Conservation (phyloP, 257 asterid species). For the Solanum tarijense region DNA sequence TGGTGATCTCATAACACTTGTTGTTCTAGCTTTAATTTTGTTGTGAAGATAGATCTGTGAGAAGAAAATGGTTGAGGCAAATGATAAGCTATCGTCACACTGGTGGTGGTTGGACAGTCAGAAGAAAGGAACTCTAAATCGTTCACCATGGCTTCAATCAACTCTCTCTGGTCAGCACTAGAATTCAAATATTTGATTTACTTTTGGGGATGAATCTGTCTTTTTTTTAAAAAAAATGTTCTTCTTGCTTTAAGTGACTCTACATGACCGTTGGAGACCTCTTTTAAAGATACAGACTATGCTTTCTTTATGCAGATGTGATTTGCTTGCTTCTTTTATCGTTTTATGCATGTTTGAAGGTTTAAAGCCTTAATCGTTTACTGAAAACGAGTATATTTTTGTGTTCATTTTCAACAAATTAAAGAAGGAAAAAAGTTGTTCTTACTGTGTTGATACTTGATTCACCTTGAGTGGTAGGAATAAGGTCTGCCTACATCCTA, state of each 20-base stretch:
- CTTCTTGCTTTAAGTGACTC: neutral
- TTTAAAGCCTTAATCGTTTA: neutral
- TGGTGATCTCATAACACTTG: neutral
- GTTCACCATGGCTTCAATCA: constrained; percentile 85
- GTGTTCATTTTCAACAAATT: neutral
- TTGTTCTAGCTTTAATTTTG: neutral
- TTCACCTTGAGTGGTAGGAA: neutral
- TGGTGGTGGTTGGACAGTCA: constrained; percentile 89
- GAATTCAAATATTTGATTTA: neutral
- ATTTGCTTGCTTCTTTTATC: neutral
- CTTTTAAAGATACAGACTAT: neutral
- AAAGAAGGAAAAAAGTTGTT: neutral
- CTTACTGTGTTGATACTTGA: neutral
- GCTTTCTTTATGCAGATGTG: neutral
- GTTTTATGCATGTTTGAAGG: neutral
- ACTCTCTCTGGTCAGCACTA: constrained; percentile 51
- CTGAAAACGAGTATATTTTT: fast-evolving
- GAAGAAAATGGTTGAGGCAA: constrained; percentile 28
- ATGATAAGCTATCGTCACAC: constrained; percentile 37
- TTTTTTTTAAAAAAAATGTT: neutral
- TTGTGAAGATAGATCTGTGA: too few relatives aligned
- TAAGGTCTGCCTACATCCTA: neutral
- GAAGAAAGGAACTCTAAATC: constrained; percentile 24
- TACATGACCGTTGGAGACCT: neutral
- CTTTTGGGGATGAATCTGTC: neutral